Conservation (phyloP, 2,329 filamentous ascomycete species). For the Talaromyces albobiverticillius region DNA sequence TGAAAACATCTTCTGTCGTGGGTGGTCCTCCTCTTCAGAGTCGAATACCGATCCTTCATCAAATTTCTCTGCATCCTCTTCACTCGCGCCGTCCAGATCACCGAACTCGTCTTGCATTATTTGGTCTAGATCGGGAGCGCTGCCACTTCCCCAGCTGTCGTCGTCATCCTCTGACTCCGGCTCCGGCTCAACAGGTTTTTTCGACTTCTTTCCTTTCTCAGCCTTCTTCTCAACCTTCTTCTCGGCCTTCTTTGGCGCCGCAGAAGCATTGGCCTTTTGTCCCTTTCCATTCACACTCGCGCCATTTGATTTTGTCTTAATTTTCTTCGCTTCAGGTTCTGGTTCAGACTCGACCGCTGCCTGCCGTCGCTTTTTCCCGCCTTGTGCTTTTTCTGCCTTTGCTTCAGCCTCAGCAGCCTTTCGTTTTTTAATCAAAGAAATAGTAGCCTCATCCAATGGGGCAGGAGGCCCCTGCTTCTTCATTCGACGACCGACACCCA, state of each 20-base stretch:
- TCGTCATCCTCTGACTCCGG: conserved; percentile 36
- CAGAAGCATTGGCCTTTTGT: conserved; percentile 28
- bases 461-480: conserved; percentile 83
- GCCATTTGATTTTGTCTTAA: conserved; percentile 41
- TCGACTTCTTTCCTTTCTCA: conserved; percentile 36
- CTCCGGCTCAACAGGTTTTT: conserved; percentile 33
- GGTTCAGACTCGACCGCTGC: conserved; percentile 25
- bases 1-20: conserved; percentile 76
- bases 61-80: conserved; percentile 46
- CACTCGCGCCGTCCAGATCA: conserved; percentile 45
- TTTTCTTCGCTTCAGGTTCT: conserved; percentile 41
- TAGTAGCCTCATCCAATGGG: conserved; percentile 69
- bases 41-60: conserved; percentile 64
- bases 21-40: conserved; percentile 59
- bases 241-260: conserved; percentile 31
- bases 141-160: conserved; percentile 30
- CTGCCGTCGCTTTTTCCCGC: conserved; percentile 65
- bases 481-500: conserved; percentile 90
- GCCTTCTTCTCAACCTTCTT: too few relatives aligned
- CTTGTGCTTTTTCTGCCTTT: conserved; percentile 49
- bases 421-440: conserved; percentile 68
- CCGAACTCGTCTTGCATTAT: conserved; percentile 49
- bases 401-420: conserved; percentile 69
- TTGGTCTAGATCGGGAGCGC: conserved; percentile 25
- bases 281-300: conserved; percentile 27